phyloP scores from a whole-genome alignment of 1,139 yeast species.

The Geotrichum candidum region DNA sequence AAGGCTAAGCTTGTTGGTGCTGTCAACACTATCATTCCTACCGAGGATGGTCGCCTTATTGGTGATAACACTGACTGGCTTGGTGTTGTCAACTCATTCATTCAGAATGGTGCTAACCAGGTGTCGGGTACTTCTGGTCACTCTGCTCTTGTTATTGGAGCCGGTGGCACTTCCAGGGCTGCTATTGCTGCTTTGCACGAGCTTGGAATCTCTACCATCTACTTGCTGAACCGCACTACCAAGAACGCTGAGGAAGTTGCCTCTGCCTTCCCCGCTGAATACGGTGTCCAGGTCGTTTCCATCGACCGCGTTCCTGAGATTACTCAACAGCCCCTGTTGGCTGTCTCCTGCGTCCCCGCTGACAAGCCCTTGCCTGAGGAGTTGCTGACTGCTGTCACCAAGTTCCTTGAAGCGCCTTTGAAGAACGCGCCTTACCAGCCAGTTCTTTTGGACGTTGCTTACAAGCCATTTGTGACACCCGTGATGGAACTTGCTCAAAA shows the following conservation, averaged over 20 bases:
- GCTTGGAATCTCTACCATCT: constrained; percentile 73
- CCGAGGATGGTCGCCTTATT: constrained; percentile 47
- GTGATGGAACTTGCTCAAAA: constrained; percentile 69
- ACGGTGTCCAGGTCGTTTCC: constrained; percentile 56
- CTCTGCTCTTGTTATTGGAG: constrained; percentile 67
- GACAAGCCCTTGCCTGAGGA: constrained; percentile 62
- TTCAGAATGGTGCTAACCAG: constrained; percentile 51
- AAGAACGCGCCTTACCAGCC: constrained; percentile 36
- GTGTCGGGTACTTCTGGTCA: constrained; percentile 21
- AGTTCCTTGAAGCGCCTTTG: constrained; percentile 40
- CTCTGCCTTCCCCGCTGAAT: constrained; percentile 54
- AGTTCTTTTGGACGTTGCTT: constrained; percentile 81
- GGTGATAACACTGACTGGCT: constrained; percentile 98
- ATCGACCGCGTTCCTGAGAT: constrained; percentile 27
- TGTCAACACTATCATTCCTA: constrained; percentile 74
- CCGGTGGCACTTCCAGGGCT: constrained; percentile 97
- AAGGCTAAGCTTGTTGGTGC: constrained; percentile 84
- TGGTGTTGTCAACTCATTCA: constrained; percentile 71
- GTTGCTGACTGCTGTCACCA: constrained; percentile 41
- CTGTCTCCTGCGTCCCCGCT: constrained; percentile 87
- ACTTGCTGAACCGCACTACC: constrained; percentile 73
- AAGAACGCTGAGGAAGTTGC: constrained; percentile 58
- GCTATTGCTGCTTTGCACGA: constrained; percentile 80
- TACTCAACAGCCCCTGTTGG: constrained; percentile 46
- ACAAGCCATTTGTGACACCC: constrained; percentile 81